Evolutionary conservation across 1,139 yeast genomes (phyloP), one percentile per base, ranked within the genome.

Genomic region (Saccharomyces uvarum): DNA sequence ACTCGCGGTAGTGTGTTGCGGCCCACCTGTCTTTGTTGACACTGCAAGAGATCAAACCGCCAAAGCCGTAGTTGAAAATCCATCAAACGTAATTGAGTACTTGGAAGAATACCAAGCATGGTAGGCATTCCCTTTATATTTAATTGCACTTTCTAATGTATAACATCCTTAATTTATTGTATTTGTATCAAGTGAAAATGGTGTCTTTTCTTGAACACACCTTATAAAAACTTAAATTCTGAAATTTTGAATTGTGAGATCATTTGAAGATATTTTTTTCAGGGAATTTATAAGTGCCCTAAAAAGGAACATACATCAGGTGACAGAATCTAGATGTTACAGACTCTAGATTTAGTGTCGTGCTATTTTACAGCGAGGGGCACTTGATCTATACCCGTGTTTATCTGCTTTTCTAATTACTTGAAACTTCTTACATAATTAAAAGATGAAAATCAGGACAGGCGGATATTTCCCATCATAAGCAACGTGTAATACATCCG

Each of bases 11-110:
- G 69, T 77, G 14, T 66, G 78, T 1, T 79, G 83, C 62, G 83
- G 81, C 1, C 82, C 79, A 52, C 80, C 80, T 16, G 64, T 68
- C 3, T 73, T 80, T 76, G 82, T 78, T 27, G 88, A 83, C 67
- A 76, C 75, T 48, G 65, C 78, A 11, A 73, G 81, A 64, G 64
- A 64, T 50, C 55, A 64, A 16, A 73, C 74, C 14, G 74, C 73
- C 13, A 38, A 5, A 38, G 44, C 69, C 3, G 54, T 61, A 16
- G 24, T 53, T 8, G 47, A 51, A 13, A 47, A 62, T 32, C 57
- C 61, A 19, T 47, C 52, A 14, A 53, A 57, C 19, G 49, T 52
- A 19, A 60, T 64, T 14, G 60, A 57, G 44, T 65, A 65, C 52
- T 61, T 57, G 49, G 68, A 65, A 52, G 68, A 65, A 49, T 63